These are phyloP conservation scores for Debaryomycetaceae sp. DNA, from an alignment of 1,139 yeast species.

Conservation along the genomic window DNA sequence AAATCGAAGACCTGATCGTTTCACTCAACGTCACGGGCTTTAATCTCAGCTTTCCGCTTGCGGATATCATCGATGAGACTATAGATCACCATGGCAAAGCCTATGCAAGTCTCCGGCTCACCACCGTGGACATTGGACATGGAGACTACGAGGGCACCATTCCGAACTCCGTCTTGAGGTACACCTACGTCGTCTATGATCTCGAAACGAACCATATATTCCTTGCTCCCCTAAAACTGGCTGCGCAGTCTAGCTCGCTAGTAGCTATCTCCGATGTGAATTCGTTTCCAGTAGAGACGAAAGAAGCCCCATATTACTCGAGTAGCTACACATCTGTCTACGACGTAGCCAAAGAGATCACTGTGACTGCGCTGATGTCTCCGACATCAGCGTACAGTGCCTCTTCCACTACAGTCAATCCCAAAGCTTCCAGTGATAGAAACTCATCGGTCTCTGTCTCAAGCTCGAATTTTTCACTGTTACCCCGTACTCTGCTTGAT, in stretches of 20 bases:
- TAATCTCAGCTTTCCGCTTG: slow-evolving; percentile 13
- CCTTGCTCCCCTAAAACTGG: slow-evolving; percentile 12
- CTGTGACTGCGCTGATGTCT: not conserved
- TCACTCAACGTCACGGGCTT: slow-evolving; percentile 18
- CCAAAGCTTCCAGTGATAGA: not conserved
- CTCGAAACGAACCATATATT: slow-evolving; percentile 14
- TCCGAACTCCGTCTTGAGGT: slow-evolving; percentile 17
- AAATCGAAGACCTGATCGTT: slow-evolving; percentile 6
- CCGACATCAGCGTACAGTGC: not conserved
- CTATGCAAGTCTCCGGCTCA: slow-evolving; percentile 13
- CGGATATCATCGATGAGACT: slow-evolving; percentile 14
- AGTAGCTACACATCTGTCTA: slow-evolving; percentile 15
- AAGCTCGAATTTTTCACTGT: not conserved
- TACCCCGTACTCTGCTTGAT: not conserved
- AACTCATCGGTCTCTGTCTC: not conserved
- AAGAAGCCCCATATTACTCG: slow-evolving; percentile 11
- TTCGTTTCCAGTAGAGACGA: slow-evolving; percentile 14
- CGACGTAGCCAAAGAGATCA: slow-evolving; percentile 11
- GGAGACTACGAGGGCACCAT: slow-evolving; percentile 15
- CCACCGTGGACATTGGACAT: slow-evolving; percentile 12
- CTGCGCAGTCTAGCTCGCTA: slow-evolving; percentile 1
- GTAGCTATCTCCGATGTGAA: slow-evolving; percentile 2
- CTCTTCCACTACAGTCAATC: too few species aligned
- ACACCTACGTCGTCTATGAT: slow-evolving; percentile 18
- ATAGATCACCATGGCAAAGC: slow-evolving; percentile 8